A percentile compares a stretch with the other conserved stretches of the same genome.
Conservation (phyloP, 495 filamentous ascomycete genomes). For the Halenospora varia region DNA sequence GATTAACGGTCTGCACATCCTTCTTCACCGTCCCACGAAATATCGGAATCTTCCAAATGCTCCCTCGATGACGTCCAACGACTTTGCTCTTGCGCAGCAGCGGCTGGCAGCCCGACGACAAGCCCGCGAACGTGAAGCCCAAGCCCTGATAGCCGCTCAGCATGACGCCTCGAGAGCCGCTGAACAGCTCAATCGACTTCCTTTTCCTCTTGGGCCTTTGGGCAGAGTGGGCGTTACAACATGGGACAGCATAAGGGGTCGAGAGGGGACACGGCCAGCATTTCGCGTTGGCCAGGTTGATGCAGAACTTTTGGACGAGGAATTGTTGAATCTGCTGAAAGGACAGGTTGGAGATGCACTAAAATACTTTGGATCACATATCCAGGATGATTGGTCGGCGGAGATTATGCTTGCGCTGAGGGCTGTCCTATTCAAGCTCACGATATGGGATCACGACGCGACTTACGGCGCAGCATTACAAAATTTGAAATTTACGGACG, state of each 20-base stretch:
- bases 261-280: constrained; percentile 75
- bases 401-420: constrained; percentile 80
- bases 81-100: constrained; percentile 82
- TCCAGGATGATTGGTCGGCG: constrained; percentile 74
- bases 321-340: constrained; percentile 80
- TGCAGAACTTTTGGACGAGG: constrained; percentile 91
- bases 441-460: constrained; percentile 93
- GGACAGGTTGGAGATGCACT: constrained; percentile 85
- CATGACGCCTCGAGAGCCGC: constrained; percentile 56
- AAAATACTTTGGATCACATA: constrained; percentile 73
- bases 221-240: constrained; percentile 50
- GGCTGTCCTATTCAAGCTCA: constrained; percentile 84
- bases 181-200: constrained; percentile 52
- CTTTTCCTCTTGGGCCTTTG: constrained; percentile 59
- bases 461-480: constrained; percentile 93
- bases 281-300: constrained; percentile 97
- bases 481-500: constrained; percentile 85
- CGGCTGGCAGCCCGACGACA: constrained; percentile 75
- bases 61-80: constrained; percentile 61
- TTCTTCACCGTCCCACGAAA: not conserved
- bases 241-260: constrained; percentile 69
- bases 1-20: not conserved
- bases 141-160: constrained; percentile 50
- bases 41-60: constrained; percentile 12
- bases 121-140: constrained; percentile 59